These are phyloP conservation scores for Ramaria rubella DNA, from an alignment of 768 basidiomycete genomes.

Conservation along the genomic window DNA sequence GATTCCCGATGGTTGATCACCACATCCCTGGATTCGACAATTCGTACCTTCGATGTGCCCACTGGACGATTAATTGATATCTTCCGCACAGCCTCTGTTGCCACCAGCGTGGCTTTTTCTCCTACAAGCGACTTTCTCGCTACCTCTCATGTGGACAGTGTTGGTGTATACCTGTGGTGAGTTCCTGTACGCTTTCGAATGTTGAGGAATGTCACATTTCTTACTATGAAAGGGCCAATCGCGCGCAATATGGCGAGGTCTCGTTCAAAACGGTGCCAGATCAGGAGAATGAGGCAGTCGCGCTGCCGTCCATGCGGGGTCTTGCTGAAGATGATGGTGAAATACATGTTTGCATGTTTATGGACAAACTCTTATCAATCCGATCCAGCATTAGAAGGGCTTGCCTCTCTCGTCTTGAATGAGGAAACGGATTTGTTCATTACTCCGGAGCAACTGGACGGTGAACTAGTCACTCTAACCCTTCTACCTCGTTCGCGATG, in stretches of 20 bases:
- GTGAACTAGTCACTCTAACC: slow-evolving; percentile 89
- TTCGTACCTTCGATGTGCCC: slow-evolving; percentile 94
- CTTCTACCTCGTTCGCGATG: slow-evolving; percentile 87
- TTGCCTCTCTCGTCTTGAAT: slow-evolving; percentile 56
- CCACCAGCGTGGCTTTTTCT: slow-evolving; percentile 87
- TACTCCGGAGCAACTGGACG: slow-evolving; percentile 83
- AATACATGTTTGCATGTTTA: slow-evolving; percentile 12
- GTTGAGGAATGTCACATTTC: slow-evolving; percentile 6
- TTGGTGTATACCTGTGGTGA: slow-evolving; percentile 92
- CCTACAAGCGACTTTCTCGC: slow-evolving; percentile 95
- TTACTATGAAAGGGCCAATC: slow-evolving; percentile 67
- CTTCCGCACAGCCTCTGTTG: slow-evolving; percentile 80
- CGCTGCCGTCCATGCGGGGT: slow-evolving; percentile 82
- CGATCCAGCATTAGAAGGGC: slow-evolving; percentile 56
- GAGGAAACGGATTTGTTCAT: slow-evolving; percentile 64
- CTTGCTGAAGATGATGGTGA: slow-evolving; percentile 73
- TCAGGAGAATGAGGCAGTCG: slow-evolving; percentile 58
- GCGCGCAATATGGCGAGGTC: slow-evolving; percentile 87
- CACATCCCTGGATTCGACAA: slow-evolving; percentile 82
- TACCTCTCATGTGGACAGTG: slow-evolving; percentile 87
- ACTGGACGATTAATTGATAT: slow-evolving; percentile 89
- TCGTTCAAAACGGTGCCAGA: slow-evolving; percentile 76
- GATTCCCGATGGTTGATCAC: slow-evolving; percentile 92
- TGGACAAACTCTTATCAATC: slow-evolving; percentile 7
- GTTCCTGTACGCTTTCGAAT: slow-evolving; percentile 13